Evolutionary conservation across 768 basidiomycete genomes (phyloP).

Genomic region (Tremella fuciformis): DNA sequence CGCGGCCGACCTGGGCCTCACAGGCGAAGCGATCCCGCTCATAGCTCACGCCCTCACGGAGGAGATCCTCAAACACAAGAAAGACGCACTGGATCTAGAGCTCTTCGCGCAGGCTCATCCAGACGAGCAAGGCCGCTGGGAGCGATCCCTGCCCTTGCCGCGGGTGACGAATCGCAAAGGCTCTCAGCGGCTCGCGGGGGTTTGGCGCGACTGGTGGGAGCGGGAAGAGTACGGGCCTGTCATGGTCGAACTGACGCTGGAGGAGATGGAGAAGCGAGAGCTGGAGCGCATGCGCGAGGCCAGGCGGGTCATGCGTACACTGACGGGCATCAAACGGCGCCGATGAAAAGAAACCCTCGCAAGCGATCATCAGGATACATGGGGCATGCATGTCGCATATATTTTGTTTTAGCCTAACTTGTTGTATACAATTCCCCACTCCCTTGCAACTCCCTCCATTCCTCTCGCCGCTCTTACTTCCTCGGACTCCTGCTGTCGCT

Average conservation of each 20-base stretch:
- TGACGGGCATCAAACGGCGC: slow-evolving; percentile 20
- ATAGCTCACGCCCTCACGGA: slow-evolving; percentile 92
- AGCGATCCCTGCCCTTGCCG: slow-evolving; percentile 56
- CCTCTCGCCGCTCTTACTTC: slow-evolving; percentile 1
- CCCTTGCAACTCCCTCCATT: not conserved
- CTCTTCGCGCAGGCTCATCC: slow-evolving; percentile 64
- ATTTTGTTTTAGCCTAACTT: too few species aligned
- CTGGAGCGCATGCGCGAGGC: slow-evolving; percentile 60
- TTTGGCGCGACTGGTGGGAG: slow-evolving; percentile 95
- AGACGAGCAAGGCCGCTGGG: slow-evolving; percentile 61
- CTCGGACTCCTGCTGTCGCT: slow-evolving; percentile 8
- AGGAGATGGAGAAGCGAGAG: slow-evolving; percentile 89
- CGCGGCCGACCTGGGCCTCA: slow-evolving; percentile 78
- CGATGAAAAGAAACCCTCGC: slow-evolving; percentile 3
- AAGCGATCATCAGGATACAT: too few species aligned
- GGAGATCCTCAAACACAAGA: slow-evolving; percentile 91
- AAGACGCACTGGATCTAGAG: slow-evolving; percentile 91
- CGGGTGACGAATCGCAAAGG: slow-evolving; percentile 67
- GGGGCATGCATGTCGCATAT: too few species aligned
- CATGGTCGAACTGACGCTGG: slow-evolving; percentile 78
- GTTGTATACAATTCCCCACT: slow-evolving; percentile 1
- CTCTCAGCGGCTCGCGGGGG: slow-evolving; percentile 74
- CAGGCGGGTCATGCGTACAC: slow-evolving; percentile 38
- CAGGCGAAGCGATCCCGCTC: slow-evolving; percentile 81
- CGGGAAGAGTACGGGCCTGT: slow-evolving; percentile 84